These are phyloP conservation scores for Paxillus involutus DNA, from an alignment of 768 basidiomycete genomes.

Conservation along the genomic window DNA sequence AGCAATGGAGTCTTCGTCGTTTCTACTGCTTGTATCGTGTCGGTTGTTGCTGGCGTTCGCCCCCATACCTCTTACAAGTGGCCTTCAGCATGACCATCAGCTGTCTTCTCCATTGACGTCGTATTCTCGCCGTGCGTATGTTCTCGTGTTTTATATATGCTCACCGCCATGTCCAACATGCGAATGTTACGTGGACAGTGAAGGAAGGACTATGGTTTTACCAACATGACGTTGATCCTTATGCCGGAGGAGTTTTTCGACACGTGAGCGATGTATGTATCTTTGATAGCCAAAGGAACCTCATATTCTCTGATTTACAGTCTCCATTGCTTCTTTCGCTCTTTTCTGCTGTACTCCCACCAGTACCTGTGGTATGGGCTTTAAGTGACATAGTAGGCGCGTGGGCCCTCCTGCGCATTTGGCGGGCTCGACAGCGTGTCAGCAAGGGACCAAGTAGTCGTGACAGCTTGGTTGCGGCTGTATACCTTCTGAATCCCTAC, in stretches of 20 bases:
- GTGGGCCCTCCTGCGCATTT: constrained; percentile 65
- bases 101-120: constrained; percentile 82
- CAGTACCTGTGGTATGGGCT: constrained; percentile 67
- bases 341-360: constrained; percentile 70
- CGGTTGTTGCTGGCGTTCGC: constrained; percentile 55
- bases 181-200: constrained; percentile 47
- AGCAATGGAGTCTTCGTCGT: constrained; percentile 12
- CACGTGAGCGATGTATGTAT: constrained; percentile 57
- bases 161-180: not conserved
- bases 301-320: constrained; percentile 38
- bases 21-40: constrained; percentile 43
- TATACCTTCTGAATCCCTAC: constrained; percentile 90
- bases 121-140: constrained; percentile 66
- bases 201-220: constrained; percentile 88
- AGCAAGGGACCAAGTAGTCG: constrained; percentile 38
- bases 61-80: constrained; percentile 39
- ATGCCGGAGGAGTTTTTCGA: constrained; percentile 80
- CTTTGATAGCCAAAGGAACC: not conserved
- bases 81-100: constrained; percentile 69
- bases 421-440: constrained; percentile 59
- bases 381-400: constrained; percentile 66
- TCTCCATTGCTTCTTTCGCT: constrained; percentile 78
- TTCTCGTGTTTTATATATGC: not conserved
- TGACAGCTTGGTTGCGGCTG: constrained; percentile 61
- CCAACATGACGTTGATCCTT: constrained; percentile 77